Conservation (phyloP, 805 yeast genomes). For the Cyberlindnera xishuangbannaensis region DNA sequence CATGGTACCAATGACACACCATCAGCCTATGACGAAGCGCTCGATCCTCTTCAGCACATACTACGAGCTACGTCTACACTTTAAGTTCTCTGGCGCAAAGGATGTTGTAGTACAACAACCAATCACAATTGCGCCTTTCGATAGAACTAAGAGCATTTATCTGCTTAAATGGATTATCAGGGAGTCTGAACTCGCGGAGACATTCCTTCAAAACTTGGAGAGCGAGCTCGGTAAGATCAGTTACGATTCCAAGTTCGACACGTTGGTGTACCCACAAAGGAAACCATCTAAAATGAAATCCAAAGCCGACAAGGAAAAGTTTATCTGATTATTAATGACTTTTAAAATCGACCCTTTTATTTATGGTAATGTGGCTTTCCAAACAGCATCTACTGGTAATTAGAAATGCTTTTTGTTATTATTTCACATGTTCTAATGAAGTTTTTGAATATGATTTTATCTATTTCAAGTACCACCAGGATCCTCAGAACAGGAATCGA, state of each 20-base stretch:
- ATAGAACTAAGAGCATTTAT: constrained; percentile 40
- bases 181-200: constrained; percentile 43
- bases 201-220: constrained; percentile 17
- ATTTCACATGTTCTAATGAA: too few relatives aligned
- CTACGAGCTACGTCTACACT: constrained; percentile 36
- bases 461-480: too few relatives aligned
- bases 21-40: constrained; percentile 43
- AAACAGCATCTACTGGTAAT: too few relatives aligned
- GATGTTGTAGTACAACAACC: constrained; percentile 47
- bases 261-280: constrained; percentile 30
- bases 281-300: constrained; percentile 15
- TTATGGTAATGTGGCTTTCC: too few relatives aligned
- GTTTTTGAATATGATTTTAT: too few relatives aligned
- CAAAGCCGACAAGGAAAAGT: constrained; percentile 21
- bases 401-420: too few relatives aligned
- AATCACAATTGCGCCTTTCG: constrained; percentile 49
- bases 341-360: too few relatives aligned
- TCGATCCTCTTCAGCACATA: constrained; percentile 47
- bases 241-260: constrained; percentile 25
- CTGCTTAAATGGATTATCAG: constrained; percentile 46
- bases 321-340: too few relatives aligned
- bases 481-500: too few relatives aligned
- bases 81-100: constrained; percentile 48
- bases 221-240: constrained; percentile 31
- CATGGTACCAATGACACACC: constrained; percentile 33